Evolutionary conservation across 352 stramenopile genomes (phyloP), one percentile per base, ranked within the genome.

Genomic region (Phytophthora cajani): DNA sequence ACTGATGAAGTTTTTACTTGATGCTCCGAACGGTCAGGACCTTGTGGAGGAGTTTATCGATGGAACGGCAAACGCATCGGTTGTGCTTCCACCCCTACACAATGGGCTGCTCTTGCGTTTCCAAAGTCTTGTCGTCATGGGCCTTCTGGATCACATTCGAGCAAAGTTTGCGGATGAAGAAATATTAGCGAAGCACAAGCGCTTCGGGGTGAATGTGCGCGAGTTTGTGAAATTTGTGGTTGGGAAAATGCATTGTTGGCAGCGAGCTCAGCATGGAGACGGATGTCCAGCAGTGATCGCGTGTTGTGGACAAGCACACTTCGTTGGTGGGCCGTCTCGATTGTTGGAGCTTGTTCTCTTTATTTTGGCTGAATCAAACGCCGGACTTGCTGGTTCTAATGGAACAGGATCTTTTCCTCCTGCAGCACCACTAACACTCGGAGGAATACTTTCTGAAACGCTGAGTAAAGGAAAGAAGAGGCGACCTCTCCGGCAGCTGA

Each of bases 291-390:
- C 56, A 16, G 57, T 66, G 2, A 84, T 90, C 65, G 68, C 59
- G 38, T 92, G 82, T 27, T 91, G 82, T 53, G 77, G 78, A 17
- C 72, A 54, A 62, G 72, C 84, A 16, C 84, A 90, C 61, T 92
- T 92, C 42, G 58, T 73, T 16, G 79, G 73, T 27, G 85, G 85
- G 0, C 84, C 85, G 6, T 79, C 78, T 51, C 64, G 70, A 1
- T 58, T 93, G 50, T 62, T 93, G 8, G 78, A 90, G n/a, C 47
- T 93, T 32, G 76, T 81, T 52, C 66, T 93, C n/a, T 90, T 80
- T 56, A 62, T 93, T 32, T 47, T 93, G 1, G 74, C 72, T 11
- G 84, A 90, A 50, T 79, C 77, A 12, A 81, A 76, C 12, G 56
- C 83, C 11, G 80, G 81, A 4, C 70, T 76, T 9, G 59, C 65